A percentile compares a stretch with the other conserved stretches of the same genome.
phyloP scores from a whole-genome alignment of 2,329 filamentous ascomycete genomes.

The Trichoderma sp. region DNA sequence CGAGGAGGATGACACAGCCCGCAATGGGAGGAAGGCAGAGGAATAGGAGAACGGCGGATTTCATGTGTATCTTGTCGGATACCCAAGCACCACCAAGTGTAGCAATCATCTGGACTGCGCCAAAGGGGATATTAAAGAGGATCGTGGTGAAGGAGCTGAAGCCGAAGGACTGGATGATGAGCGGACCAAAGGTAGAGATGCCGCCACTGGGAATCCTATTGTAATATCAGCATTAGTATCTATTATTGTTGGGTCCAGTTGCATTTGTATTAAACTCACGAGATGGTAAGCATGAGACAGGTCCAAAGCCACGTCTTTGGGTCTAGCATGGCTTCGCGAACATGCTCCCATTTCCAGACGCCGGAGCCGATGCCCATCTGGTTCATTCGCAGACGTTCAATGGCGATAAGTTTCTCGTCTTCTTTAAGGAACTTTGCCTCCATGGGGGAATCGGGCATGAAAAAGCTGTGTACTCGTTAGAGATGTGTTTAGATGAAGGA shows the following conservation, averaged over 20 bases:
- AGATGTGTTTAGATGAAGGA: constrained; percentile 31
- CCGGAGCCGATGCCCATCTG: constrained; percentile 45
- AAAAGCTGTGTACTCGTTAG: constrained; percentile 31
- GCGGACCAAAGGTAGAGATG: constrained; percentile 58
- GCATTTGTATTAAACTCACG: constrained; percentile 36
- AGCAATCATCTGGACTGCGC: constrained; percentile 59
- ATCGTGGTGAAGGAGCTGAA: constrained; percentile 58
- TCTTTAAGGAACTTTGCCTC: constrained; percentile 58
- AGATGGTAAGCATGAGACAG: constrained; percentile 52
- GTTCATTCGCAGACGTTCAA: constrained; percentile 57
- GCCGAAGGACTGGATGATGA: constrained; percentile 60
- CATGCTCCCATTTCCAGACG: constrained; percentile 45
- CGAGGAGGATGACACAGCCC: constrained; percentile 56
- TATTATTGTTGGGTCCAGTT: background rate
- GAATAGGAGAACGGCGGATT: constrained; percentile 54
- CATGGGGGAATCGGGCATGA: constrained; percentile 66
- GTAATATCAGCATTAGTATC: background rate
- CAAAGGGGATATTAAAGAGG: constrained; percentile 62
- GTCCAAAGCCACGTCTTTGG: constrained; percentile 48
- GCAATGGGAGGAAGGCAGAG: constrained; percentile 59
- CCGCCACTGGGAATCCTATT: constrained; percentile 54
- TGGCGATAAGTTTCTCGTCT: constrained; percentile 58
- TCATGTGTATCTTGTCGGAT: constrained; percentile 55
- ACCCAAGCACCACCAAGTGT: constrained; percentile 60
- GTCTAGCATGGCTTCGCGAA: constrained; percentile 41